Conservation (phyloP, 2,329 filamentous ascomycete species). For the Rutstroemia sp. region DNA sequence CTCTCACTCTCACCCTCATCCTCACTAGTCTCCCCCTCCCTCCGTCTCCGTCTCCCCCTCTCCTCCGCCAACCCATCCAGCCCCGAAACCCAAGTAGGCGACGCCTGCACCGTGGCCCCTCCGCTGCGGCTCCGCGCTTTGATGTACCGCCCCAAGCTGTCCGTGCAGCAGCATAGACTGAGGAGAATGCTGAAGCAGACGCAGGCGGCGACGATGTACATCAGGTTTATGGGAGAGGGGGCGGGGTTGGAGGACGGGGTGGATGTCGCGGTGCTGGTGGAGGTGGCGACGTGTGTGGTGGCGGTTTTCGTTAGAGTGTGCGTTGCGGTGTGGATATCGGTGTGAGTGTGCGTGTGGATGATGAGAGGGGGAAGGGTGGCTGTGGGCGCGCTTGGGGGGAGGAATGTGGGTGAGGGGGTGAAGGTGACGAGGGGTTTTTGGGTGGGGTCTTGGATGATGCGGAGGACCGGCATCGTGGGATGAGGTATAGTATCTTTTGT, state of each 20-base stretch:
- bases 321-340: no score
- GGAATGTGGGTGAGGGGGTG: no score
- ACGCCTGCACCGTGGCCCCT: background rate
- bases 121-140: background rate
- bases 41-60: background rate
- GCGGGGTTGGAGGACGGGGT: background rate
- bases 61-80: background rate
- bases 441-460: background rate
- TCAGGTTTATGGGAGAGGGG: background rate
- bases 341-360: background rate
- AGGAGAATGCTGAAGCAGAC: conserved; percentile 2
- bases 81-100: background rate
- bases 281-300: no score
- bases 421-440: background rate
- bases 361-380: no score
- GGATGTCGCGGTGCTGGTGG: background rate
- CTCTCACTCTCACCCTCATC: no score
- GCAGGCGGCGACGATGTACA: conserved; percentile 4
- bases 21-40: background rate
- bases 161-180: conserved; percentile 4
- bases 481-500: no score
- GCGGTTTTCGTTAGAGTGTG: no score
- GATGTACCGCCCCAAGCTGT: conserved; percentile 1
- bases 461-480: background rate
- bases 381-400: no score